Percentiles rank a stretch among this genome's conserved stretches.
These are phyloP conservation scores for Curvularia eragrostidis DNA, from an alignment of 2,329 filamentous ascomycete genomes.

Conservation along the genomic window DNA sequence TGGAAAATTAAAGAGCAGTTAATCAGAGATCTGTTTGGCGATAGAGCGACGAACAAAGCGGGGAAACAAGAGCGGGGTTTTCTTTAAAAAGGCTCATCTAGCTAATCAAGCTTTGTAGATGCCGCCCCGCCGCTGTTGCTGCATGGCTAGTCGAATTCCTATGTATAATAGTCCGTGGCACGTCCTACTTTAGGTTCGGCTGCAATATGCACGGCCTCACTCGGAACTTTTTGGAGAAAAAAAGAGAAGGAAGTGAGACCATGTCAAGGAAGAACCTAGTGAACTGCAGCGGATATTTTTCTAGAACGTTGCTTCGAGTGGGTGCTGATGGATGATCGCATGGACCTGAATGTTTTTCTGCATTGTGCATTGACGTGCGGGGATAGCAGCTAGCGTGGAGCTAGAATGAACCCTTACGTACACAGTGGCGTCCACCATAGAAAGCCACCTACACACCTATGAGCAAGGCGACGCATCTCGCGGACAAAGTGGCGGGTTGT, in stretches of 20 bases:
- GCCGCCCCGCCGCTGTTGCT: not conserved
- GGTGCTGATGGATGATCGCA: not conserved
- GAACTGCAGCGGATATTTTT: not conserved
- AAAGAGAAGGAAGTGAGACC: not conserved
- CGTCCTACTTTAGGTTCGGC: not conserved
- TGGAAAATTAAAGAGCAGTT: not conserved
- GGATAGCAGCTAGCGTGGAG: not conserved
- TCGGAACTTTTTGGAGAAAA: too few relatives aligned
- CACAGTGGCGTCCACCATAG: not conserved
- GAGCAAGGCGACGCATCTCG: not conserved
- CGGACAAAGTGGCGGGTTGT: not conserved
- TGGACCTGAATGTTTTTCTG: not conserved
- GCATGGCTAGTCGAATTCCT: not conserved
- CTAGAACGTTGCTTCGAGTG: not conserved
- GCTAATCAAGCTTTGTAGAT: constrained; percentile 1
- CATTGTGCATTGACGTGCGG: not conserved
- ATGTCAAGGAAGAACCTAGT: not conserved
- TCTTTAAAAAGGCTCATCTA: not conserved
- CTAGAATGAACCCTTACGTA: not conserved
- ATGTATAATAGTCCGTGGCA: not conserved
- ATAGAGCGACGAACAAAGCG: not conserved
- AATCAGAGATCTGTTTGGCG: not conserved
- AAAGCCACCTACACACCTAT: not conserved
- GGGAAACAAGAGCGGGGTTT: not conserved
- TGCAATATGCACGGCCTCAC: not conserved